Evolutionary conservation across 208 protist species (phyloP), one percentile per base, ranked within the genome.

Genomic region (Crithidia expoeki): DNA sequence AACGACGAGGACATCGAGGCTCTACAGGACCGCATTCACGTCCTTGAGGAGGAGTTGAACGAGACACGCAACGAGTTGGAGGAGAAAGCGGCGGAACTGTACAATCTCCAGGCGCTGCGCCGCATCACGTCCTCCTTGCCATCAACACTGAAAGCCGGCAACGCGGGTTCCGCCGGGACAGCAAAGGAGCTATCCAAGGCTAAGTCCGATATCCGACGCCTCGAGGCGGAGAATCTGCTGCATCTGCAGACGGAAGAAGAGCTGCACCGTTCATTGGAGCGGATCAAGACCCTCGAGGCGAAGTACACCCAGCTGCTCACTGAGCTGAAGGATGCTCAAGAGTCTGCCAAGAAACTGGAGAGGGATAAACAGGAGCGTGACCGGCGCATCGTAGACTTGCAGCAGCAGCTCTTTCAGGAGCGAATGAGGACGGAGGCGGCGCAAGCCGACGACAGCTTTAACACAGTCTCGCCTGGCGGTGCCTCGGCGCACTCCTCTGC

Each of bases 1-100:
- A 67, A 80, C 23, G 62, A 79, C 40, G 84, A 87, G 14, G 80
- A 82, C 61, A 60, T 89, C n/a, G 82, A 88, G 0, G 82, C 81
- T 33, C 67, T 90, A 40, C 78, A 74, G 17, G 80, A 83, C 51
- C 78, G 84, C 33, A 60, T 84, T n/a, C 38, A 27, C 17, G 57
- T 66, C 19, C 58, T 86, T 16, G 73, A 86, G 74, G 69, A 47
- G 33, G 77, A 86, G 67, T 60, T 89, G 11, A 72, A 74, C n/a
- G 74, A 80, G 9, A 81, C 75, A 25, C 69, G 65, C 28, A 44
- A 19, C 52, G 68, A 84, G 62, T 56, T 88, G 25, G 79, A 88
- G 23, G 70, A 70, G 53, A 74, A 79, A 34, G 47, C 66, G 23
- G 72, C 66, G 33, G 74, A 88, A 70, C 50, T 84, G 27, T 60